Conservation (phyloP, 345 rosid species). For the Linum trigynum region DNA sequence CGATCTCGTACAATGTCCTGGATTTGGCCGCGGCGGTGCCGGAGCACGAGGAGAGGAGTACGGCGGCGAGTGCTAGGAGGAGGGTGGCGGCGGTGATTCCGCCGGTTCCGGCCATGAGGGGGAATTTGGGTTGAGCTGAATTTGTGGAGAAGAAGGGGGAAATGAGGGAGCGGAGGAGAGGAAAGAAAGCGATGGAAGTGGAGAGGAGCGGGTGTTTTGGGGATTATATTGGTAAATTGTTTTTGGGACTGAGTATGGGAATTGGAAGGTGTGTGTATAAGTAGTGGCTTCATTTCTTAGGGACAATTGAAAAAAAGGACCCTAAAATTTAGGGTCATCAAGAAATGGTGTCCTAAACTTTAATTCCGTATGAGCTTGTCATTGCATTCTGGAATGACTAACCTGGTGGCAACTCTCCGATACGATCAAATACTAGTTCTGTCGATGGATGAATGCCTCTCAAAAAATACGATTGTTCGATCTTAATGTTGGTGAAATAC, state of each 20-base stretch:
- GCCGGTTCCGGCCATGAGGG: too few species aligned
- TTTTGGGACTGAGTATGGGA: too few species aligned
- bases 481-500: too few species aligned
- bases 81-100: too few species aligned
- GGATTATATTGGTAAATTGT: background rate
- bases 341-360: constrained; percentile 29
- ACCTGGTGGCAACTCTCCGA: too few species aligned
- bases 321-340: constrained; percentile 25
- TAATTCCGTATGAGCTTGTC: background rate
- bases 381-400: too few species aligned
- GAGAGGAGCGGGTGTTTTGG: background rate
- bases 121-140: background rate
- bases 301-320: background rate
- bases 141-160: background rate
- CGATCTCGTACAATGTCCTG: constrained; percentile 27
- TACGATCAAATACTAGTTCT: too few species aligned
- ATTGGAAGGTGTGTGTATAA: too few species aligned
- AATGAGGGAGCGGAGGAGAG: background rate
- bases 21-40: background rate
- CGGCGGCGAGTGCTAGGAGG: too few species aligned
- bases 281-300: too few species aligned
- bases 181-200: constrained; percentile 10
- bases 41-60: background rate
- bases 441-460: too few species aligned
- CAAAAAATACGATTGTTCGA: too few species aligned